Evolutionary conservation across 192 early-diverging fungal genomes (phyloP).

Genomic region (Gamsiella multidivaricata): DNA sequence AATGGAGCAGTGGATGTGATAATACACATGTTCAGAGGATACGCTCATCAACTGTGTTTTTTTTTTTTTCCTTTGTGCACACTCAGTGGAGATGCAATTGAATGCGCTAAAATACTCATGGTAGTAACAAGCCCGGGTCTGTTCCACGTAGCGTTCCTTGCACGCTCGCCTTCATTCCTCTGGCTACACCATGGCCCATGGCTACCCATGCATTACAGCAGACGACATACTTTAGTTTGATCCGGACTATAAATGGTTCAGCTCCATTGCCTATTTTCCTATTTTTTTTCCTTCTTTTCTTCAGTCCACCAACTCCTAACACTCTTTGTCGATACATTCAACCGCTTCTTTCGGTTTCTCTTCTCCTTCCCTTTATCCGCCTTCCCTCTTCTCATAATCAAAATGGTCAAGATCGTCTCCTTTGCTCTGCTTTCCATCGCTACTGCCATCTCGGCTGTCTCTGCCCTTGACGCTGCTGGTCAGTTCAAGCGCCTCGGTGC

Average conservation of each 20-base stretch:
- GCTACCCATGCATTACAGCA: too few relatives aligned
- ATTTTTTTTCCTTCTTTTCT: slow-evolving; percentile 29
- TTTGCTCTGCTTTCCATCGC: slow-evolving; percentile 44
- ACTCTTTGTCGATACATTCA: slow-evolving; percentile 9
- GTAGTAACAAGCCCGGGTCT: too few relatives aligned
- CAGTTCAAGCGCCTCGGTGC: slow-evolving; percentile 63
- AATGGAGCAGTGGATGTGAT: too few relatives aligned
- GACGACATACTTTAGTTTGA: too few relatives aligned
- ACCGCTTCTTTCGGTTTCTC: neutral
- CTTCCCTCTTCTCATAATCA: neutral
- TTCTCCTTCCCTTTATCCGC: neutral
- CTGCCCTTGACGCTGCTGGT: slow-evolving; percentile 53
- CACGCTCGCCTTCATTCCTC: too few relatives aligned
- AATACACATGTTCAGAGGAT: too few relatives aligned
- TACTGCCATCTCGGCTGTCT: slow-evolving; percentile 37
- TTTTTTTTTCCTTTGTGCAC: too few relatives aligned
- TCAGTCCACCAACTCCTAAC: slow-evolving; percentile 51
- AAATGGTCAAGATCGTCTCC: slow-evolving; percentile 52
- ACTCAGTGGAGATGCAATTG: too few relatives aligned
- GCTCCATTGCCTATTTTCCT: neutral
- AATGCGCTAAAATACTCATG: too few relatives aligned
- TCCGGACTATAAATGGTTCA: slow-evolving; percentile 4
- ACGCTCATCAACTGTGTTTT: too few relatives aligned
- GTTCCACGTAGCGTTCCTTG: too few relatives aligned
- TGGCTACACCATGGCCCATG: too few relatives aligned